Evolutionary conservation across 768 basidiomycete species (phyloP).

Genomic region (Zangia roseola): DNA sequence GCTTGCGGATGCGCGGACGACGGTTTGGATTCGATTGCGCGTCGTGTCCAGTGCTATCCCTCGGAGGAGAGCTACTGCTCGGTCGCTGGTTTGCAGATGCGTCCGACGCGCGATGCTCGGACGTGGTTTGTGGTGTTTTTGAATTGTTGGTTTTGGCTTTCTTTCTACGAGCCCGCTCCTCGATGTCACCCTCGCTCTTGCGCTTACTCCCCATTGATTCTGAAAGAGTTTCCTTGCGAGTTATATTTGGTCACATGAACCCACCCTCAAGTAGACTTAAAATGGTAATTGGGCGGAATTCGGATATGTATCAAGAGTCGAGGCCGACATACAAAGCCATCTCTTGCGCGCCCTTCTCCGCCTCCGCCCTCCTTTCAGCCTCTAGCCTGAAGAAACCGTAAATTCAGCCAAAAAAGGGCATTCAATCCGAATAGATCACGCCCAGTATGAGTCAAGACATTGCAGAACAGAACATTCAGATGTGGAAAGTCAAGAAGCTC

Average conservation of each 20-base stretch:
- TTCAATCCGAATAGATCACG: constrained; percentile 14
- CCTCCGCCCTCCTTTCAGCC: constrained; percentile 26
- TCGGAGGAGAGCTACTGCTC: too few species aligned
- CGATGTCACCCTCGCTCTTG: constrained; percentile 15
- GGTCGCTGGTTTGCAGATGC: neutral
- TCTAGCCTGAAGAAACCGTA: constrained; percentile 6
- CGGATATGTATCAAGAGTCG: constrained; percentile 3
- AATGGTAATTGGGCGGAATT: constrained; percentile 15
- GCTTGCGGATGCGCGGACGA: constrained; percentile 52
- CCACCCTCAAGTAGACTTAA: constrained; percentile 24
- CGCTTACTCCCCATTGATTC: constrained; percentile 21
- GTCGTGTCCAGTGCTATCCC: too few species aligned
- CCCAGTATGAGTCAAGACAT: constrained; percentile 76
- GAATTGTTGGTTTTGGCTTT: constrained; percentile 13
- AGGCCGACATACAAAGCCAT: constrained; percentile 1
- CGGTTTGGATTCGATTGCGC: constrained; percentile 8
- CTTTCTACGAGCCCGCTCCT: constrained; percentile 9
- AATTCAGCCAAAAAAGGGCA: constrained; percentile 9
- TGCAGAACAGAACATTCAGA: constrained; percentile 95
- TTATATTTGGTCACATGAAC: constrained; percentile 14
- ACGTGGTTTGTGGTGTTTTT: neutral
- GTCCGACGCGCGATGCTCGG: neutral
- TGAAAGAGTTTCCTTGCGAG: too few species aligned
- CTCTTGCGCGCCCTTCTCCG: neutral
- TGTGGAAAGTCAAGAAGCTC: constrained; percentile 99